These are phyloP conservation scores for Vaccinium myrtillus DNA, from an alignment of 148 eudicot genomes.

Conservation along the genomic window DNA sequence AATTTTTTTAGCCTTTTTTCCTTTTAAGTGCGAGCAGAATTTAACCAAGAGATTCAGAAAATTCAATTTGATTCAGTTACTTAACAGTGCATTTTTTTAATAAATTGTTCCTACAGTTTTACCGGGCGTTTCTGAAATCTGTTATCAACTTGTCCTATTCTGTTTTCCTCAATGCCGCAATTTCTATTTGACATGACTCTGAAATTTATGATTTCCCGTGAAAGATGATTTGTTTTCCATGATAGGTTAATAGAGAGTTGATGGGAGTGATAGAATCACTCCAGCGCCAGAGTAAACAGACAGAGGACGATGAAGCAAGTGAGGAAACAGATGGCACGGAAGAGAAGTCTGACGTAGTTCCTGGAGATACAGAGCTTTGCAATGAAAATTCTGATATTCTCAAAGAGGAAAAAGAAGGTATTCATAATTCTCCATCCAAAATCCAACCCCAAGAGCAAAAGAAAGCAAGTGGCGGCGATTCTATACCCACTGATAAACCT, in stretches of 20 bases:
- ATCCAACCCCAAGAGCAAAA: conserved; percentile 15
- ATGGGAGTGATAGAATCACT: conserved; percentile 73
- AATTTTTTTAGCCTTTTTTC: background rate
- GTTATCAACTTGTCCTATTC: background rate
- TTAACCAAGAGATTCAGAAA: background rate
- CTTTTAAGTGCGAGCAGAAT: background rate
- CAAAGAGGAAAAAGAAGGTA: conserved; percentile 12
- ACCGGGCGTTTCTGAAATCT: background rate
- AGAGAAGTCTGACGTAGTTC: conserved; percentile 15
- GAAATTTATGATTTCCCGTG: background rate
- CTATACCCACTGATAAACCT: background rate
- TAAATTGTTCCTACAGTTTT: background rate
- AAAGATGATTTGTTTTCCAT: background rate
- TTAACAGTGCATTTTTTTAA: too few species aligned
- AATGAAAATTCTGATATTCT: conserved; percentile 14
- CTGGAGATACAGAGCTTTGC: conserved; percentile 18
- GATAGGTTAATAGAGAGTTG: conserved; percentile 79
- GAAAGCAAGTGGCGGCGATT: conserved; percentile 16
- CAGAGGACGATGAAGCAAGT: conserved; percentile 37
- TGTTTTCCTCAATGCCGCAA: background rate
- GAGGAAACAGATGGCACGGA: conserved; percentile 29
- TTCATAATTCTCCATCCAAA: conserved; percentile 20
- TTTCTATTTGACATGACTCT: background rate
- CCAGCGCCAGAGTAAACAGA: conserved; percentile 42
- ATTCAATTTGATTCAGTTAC: background rate